Evolutionary conservation across 192 early-diverging fungal species (phyloP), one percentile per base, ranked within the genome.

Genomic region (Chytriomyces sp.): DNA sequence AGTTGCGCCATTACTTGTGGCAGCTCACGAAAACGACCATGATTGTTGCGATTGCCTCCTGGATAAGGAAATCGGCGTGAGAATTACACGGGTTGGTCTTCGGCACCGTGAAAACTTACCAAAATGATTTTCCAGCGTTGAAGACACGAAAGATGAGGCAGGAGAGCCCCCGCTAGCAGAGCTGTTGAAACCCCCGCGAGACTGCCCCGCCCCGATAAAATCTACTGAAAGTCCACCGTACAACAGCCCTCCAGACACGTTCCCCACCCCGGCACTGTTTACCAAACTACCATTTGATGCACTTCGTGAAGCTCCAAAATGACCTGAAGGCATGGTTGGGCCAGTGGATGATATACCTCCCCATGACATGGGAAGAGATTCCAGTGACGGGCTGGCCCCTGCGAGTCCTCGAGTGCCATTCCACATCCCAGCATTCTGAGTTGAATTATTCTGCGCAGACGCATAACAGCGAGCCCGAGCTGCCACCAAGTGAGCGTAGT

Each of bases 401-500:
- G 20, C 53, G 20, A 13, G 20, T 20, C 16, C 53, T 57, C 16
- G 53, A 13, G 13, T 57, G 53, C 53, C 53, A 57, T 13, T 13
- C 53, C 20, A 13, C 53, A 20, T 57, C 5, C 20, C 53, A 20
- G 35, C 35, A 35, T 35, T 35, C 35, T 26, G 20, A 64, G 16
- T 18, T 20, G 60, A 24, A 16, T 18, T 11, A 59, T 44, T 73
- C 63, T 73, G 72, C 8, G 57, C 61, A 24, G 73, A 75, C 7
- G 49, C 46, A 43, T 79, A 82, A 70, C 71, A 78, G 3, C 82
- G 69, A n/a, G 82, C 82, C 5, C 84, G 79, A 13, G 70, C 69
- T 6, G 86, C 85, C 11, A 87, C 79, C 11, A 85, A 60, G 68
- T 87, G 80, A 35, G 86, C 83, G 67, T 87, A 87, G 73, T 85